A percentile compares a stretch with the other conserved stretches of the same genome.
Conservation (phyloP, 2,329 filamentous ascomycete genomes). For the Xylariales sp. region DNA sequence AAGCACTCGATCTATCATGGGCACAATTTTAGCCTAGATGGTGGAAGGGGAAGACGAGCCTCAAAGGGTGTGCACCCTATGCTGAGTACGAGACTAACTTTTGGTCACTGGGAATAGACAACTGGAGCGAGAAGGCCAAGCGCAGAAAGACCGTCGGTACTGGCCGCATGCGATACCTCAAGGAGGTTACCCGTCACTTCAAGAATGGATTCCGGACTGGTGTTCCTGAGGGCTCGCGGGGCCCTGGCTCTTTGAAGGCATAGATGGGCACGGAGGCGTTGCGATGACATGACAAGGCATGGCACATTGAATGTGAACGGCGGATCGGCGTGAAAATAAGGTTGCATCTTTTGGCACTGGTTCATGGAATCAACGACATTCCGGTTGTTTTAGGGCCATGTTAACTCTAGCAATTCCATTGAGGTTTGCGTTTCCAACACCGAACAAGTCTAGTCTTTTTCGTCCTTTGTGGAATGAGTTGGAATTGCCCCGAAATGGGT, state of each 20-base stretch:
- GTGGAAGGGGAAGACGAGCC: slow-evolving; percentile 4
- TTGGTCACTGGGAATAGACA: slow-evolving; percentile 57
- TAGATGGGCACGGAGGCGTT: slow-evolving; percentile 17
- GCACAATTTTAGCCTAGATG: background rate
- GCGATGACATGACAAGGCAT: slow-evolving; percentile 27
- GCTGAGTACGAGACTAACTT: slow-evolving; percentile 13
- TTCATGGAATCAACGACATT: slow-evolving; percentile 23
- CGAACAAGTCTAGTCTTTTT: slow-evolving; percentile 5
- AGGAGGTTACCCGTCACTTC: slow-evolving; percentile 87
- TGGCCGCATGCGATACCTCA: slow-evolving; percentile 93
- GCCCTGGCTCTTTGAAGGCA: slow-evolving; percentile 57
- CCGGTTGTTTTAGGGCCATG: slow-evolving; percentile 21
- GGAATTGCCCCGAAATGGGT: background rate
- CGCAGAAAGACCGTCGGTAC: slow-evolving; percentile 98
- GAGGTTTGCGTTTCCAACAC: slow-evolving; percentile 22
- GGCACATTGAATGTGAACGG: slow-evolving; percentile 21
- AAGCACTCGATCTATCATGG: too few species aligned
- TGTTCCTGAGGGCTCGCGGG: slow-evolving; percentile 66
- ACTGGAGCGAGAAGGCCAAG: slow-evolving; percentile 99
- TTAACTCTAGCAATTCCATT: slow-evolving; percentile 22
- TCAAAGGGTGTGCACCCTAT: slow-evolving; percentile 4
- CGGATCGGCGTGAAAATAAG: slow-evolving; percentile 11
- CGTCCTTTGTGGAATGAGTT: background rate
- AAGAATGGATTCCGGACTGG: slow-evolving; percentile 97
- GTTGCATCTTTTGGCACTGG: slow-evolving; percentile 23